Evolutionary conservation across 169 alveolate genomes (phyloP).

Genomic region (Prorocentrum cordatum): DNA sequence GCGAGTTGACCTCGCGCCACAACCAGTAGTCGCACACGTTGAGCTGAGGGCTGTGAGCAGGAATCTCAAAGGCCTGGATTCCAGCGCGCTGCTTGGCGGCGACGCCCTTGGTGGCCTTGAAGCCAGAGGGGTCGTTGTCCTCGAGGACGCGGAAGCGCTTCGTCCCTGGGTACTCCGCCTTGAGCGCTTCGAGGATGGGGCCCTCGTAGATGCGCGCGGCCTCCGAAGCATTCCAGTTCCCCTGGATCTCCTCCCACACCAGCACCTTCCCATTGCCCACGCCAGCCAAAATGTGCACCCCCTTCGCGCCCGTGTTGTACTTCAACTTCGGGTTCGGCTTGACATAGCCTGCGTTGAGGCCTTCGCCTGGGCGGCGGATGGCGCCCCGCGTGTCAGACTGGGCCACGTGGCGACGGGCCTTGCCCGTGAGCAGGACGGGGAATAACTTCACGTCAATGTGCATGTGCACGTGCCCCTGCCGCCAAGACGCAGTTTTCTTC

Average conservation of each 20-base stretch:
- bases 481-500: background rate
- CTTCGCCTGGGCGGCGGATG: background rate
- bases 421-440: background rate
- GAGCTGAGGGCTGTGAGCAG: background rate
- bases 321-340: background rate
- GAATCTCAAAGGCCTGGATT: background rate
- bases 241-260: background rate
- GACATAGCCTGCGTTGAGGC: background rate
- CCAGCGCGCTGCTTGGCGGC: background rate
- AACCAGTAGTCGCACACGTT: background rate
- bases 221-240: background rate
- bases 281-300: background rate
- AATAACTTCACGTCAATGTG: background rate
- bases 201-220: background rate
- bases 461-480: background rate
- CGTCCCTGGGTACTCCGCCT: background rate
- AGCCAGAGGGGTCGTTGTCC: conserved; percentile 15
- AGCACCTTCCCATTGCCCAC: conserved; percentile 1
- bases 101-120: background rate
- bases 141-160: background rate
- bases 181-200: background rate
- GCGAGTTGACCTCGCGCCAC: conserved; percentile 21
- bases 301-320: conserved; percentile 4
- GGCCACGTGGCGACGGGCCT: background rate
- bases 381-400: background rate